Percentiles rank a stretch among this genome's conserved stretches.
phyloP scores from a whole-genome alignment of 2,329 filamentous ascomycete genomes.

The Trichoderma brevicompactum region DNA sequence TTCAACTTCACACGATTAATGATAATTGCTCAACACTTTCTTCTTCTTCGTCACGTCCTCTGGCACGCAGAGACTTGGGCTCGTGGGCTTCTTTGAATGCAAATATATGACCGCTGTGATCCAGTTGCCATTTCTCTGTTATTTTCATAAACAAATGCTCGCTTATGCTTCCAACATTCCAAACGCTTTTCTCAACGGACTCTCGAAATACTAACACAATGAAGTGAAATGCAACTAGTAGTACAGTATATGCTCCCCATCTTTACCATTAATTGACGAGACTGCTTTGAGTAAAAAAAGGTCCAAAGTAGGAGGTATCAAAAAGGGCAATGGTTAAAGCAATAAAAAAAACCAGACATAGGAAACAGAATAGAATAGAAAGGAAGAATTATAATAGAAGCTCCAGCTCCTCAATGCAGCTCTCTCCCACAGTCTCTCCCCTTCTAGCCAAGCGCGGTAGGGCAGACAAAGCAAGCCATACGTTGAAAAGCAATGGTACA shows the following conservation, averaged over 20 bases:
- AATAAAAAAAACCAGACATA: not conserved
- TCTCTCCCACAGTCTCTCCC: not conserved
- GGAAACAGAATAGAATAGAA: not conserved
- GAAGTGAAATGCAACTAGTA: slow-evolving; percentile 23
- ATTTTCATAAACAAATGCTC: slow-evolving; percentile 26
- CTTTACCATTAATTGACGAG: slow-evolving; percentile 16
- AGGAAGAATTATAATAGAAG: not conserved
- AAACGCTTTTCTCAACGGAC: slow-evolving; percentile 13
- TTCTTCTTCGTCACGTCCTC: not conserved
- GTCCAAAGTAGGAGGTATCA: slow-evolving; percentile 22
- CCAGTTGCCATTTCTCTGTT: slow-evolving; percentile 13
- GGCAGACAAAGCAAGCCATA: not conserved
- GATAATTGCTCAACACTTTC: not conserved
- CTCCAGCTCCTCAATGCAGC: slow-evolving; percentile 9
- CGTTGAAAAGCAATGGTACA: not conserved
- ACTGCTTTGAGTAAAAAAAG: slow-evolving; percentile 17
- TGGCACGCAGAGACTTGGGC: not conserved
- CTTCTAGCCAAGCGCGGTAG: not conserved
- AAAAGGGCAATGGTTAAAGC: not conserved
- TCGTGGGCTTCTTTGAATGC: not conserved
- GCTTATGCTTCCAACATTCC: slow-evolving; percentile 27
- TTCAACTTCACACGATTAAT: not conserved
- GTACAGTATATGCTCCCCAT: slow-evolving; percentile 21
- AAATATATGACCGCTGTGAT: slow-evolving; percentile 4
- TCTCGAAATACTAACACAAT: slow-evolving; percentile 21